Conservation (phyloP, 495 filamentous ascomycete species). For the Xylaria intraflava region DNA sequence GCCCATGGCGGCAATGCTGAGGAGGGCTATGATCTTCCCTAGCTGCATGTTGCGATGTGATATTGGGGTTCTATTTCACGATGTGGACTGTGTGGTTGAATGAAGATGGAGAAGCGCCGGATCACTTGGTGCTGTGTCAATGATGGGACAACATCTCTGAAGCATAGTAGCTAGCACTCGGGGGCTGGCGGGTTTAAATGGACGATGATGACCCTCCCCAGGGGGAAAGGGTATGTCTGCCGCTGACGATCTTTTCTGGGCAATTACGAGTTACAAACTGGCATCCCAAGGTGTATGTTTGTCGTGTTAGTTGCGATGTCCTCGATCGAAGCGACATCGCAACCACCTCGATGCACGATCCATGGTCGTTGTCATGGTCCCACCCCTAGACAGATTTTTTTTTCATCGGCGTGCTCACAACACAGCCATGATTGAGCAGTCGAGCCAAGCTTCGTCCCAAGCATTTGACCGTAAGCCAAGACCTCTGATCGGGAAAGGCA, state of each 20-base stretch:
- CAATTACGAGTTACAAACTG: no score
- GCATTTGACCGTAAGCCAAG: not conserved
- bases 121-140: not conserved
- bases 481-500: no score
- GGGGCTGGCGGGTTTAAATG: not conserved
- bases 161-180: not conserved
- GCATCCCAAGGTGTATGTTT: no score
- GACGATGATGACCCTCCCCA: not conserved
- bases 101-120: not conserved
- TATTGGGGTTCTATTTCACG: not conserved
- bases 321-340: no score
- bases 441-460: constrained; percentile 1
- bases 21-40: not conserved
- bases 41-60: constrained; percentile 6
- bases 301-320: no score
- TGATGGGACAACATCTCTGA: not conserved
- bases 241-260: not conserved
- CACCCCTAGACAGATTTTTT: no score
- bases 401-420: no score
- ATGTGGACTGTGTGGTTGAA: not conserved
- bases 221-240: no score
- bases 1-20: constrained; percentile 1
- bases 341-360: no score
- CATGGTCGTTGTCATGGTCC: no score
- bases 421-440: constrained; percentile 2